These are phyloP conservation scores for Eucalyptus regnans DNA, from an alignment of 345 rosid genomes.

Conservation along the genomic window DNA sequence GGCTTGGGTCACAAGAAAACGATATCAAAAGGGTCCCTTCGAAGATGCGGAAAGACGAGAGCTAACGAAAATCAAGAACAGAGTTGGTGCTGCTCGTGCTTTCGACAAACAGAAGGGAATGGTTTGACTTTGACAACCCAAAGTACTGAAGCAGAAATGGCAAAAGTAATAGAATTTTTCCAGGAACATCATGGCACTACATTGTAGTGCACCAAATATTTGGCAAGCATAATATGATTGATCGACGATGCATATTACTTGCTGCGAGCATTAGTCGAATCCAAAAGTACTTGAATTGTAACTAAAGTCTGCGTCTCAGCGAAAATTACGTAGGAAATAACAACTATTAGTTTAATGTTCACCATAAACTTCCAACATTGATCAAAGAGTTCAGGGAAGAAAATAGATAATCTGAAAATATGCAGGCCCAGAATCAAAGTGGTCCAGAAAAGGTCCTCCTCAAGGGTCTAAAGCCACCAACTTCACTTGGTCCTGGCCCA, in stretches of 20 bases:
- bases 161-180: neutral
- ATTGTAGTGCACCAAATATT: neutral
- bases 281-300: neutral
- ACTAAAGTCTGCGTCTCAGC: neutral
- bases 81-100: neutral
- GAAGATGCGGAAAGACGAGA: neutral
- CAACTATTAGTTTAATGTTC: neutral
- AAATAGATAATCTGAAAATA: neutral
- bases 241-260: neutral
- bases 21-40: neutral
- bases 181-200: fast-evolving
- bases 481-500: neutral
- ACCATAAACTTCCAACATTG: neutral
- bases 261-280: neutral
- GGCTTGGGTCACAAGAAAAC: neutral
- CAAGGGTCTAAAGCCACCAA: neutral
- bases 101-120: neutral
- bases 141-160: neutral
- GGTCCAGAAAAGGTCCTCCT: neutral
- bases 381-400: neutral
- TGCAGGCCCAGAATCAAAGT: neutral
- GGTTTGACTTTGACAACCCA: neutral
- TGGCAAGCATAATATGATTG: neutral
- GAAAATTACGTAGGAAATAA: neutral
- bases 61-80: neutral